Base-by-base conservation (phyloP, 1,139 yeast species). In the Yamadazyma buinensis region DNA sequence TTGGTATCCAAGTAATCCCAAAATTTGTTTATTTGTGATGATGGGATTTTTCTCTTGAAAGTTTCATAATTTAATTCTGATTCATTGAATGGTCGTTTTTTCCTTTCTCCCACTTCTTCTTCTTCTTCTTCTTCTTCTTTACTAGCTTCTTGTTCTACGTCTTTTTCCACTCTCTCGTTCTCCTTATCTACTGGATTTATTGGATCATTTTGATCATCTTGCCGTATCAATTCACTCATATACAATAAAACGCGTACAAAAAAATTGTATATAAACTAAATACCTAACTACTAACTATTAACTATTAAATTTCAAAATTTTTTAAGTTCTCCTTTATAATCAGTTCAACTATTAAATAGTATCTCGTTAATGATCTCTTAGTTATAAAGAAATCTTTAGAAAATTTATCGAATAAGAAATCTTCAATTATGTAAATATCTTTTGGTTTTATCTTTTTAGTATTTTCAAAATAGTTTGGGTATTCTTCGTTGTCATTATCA, bases 1-100 rank as follows among this genome's bases (percentile, higher is more conserved):
- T 41, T 38, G 3, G 35, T 26, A 29, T 57, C 60, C 7, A 65
- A 44, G 0, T 59, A 58, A 29, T 56, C 59, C 73, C 73, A 67
- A 19, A 56, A 51, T 33, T 51, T 51, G 13, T 65, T 67, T 7
- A 66, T 61, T 10, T 59, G 31, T 23, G 52, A 59, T 2, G 60
- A 62, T 2, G 67, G 46, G 1, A 64, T 51, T 25, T 55, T 42
- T 32, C 47, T 52, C 23, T 39, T 47, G 15, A 47, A 43, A 2
- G 43, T 48, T 14, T 46, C 53, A n/a, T 37, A 38, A 23, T 38
- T 37, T 15, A 51, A 40, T 1, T 39, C 32, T 10, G 41, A 42
- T 1, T 54, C 49, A 31, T 53, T 51, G 17, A 46, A 46, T 12
- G 38, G 34, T 22, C 28, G 15, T 28, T 28, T 31, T n/a, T 10